Evolutionary conservation across 495 filamentous ascomycete species (phyloP).

Genomic region (Aspergillus asperescens): DNA sequence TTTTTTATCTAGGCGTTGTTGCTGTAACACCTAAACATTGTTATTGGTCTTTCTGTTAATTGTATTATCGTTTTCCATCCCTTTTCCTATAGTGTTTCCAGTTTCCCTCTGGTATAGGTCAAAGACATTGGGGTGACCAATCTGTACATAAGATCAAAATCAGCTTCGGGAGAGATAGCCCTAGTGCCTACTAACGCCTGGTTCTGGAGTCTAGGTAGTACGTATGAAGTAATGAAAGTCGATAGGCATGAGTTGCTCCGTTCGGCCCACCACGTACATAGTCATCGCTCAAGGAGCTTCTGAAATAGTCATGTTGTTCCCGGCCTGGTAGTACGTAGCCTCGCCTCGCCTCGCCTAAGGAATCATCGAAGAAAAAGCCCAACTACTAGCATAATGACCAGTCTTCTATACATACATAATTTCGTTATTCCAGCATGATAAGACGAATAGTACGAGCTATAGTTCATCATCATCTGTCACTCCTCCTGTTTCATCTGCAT

Average conservation of each 20-base stretch:
- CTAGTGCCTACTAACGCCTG: neutral
- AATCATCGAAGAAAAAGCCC: no score
- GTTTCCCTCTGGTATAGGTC: slow-evolving; percentile 19
- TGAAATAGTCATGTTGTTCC: no score
- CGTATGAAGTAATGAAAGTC: no score
- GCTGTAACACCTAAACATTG: slow-evolving; percentile 39
- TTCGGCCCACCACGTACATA: no score
- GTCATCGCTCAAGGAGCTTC: no score
- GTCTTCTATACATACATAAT: neutral
- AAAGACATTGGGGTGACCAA: slow-evolving; percentile 29
- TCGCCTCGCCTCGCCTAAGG: no score
- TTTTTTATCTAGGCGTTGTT: slow-evolving; percentile 43
- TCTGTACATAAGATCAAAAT: slow-evolving; percentile 45
- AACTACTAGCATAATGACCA: no score
- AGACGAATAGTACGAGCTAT: slow-evolving; percentile 16
- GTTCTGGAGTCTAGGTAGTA: no score
- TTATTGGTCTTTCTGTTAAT: slow-evolving; percentile 12
- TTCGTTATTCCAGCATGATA: no score
- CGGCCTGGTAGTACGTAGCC: no score
- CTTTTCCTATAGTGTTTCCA: slow-evolving; percentile 6
- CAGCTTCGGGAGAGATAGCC: slow-evolving; percentile 15
- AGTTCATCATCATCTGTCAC: slow-evolving; percentile 53
- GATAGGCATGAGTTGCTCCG: no score
- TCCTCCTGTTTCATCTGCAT: slow-evolving; percentile 34
- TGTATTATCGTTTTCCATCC: slow-evolving; percentile 10